phyloP scores from a whole-genome alignment of 495 filamentous ascomycete species.

The Hypoxylon fuscum region DNA sequence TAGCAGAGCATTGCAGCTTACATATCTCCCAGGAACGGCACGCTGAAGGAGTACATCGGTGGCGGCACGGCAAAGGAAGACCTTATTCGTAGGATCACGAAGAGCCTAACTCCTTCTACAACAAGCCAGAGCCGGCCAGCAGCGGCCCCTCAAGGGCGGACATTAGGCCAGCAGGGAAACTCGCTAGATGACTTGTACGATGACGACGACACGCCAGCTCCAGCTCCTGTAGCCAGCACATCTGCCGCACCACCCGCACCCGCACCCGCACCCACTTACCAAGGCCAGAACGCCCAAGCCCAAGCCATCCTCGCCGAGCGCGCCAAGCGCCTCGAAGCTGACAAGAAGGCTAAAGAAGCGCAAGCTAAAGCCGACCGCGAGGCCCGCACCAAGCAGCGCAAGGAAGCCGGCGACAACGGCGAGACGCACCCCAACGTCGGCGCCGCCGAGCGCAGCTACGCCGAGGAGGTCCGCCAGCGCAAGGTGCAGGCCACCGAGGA shows the following conservation, averaged over 20 bases:
- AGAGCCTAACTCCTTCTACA: conserved; percentile 44
- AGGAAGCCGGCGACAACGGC: conserved; percentile 45
- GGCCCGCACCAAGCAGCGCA: conserved; percentile 46
- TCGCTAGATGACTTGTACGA: conserved; percentile 33
- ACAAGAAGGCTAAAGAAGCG: conserved; percentile 45
- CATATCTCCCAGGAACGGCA: conserved; percentile 60
- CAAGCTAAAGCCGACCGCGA: conserved; percentile 48
- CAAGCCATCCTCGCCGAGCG: conserved; percentile 41
- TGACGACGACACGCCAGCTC: conserved; percentile 17
- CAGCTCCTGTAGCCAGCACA: background rate
- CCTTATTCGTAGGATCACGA: conserved; percentile 60
- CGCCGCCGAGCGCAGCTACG: conserved; percentile 47
- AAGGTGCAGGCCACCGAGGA: conserved; percentile 66
- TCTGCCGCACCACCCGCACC: background rate
- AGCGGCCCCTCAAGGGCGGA: conserved; percentile 4
- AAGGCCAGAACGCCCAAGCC: conserved; percentile 5
- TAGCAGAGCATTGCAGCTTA: background rate
- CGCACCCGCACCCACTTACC: background rate
- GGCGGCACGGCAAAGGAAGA: conserved; percentile 66
- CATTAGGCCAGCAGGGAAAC: background rate
- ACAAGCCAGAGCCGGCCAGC: conserved; percentile 20
- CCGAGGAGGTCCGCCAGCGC: conserved; percentile 59
- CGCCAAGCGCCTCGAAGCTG: conserved; percentile 44
- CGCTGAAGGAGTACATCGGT: conserved; percentile 71
- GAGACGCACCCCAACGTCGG: conserved; percentile 20